These are phyloP conservation scores for Nothophoma quercina DNA, from an alignment of 2,329 filamentous ascomycete genomes.

Conservation along the genomic window DNA sequence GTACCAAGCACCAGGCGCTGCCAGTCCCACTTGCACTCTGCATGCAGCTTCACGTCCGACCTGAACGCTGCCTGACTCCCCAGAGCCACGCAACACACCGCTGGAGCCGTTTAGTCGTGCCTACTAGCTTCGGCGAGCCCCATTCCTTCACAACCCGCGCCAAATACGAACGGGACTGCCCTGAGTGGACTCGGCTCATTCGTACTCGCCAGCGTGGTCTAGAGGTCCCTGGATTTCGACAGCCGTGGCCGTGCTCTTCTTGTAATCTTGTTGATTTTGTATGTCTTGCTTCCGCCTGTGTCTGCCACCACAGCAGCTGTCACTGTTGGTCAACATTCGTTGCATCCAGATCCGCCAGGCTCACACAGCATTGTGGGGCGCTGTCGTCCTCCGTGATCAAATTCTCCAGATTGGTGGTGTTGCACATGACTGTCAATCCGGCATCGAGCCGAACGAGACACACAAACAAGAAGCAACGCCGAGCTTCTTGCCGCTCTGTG, in stretches of 20 bases:
- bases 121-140: constrained; percentile 9
- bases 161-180: constrained; percentile 2
- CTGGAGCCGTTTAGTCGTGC: constrained; percentile 8
- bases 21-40: constrained; percentile 9
- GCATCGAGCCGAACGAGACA: constrained; percentile 23
- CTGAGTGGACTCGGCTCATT: constrained; percentile 3
- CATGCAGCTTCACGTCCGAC: constrained; percentile 11
- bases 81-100: constrained; percentile 18
- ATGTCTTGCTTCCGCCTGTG: constrained; percentile 2
- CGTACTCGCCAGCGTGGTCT: constrained; percentile 5
- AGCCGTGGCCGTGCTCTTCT: constrained; percentile 5
- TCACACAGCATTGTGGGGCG: constrained; percentile 14
- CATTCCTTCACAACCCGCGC: constrained; percentile 12
- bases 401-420: constrained; percentile 15
- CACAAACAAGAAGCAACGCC: constrained; percentile 21
- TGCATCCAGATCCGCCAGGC: constrained; percentile 2
- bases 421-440: constrained; percentile 26
- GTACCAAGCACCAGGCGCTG: constrained; percentile 8
- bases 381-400: constrained; percentile 14
- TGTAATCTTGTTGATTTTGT: not conserved
- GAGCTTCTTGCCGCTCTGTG: constrained; percentile 20
- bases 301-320: not conserved
- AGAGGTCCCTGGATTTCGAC: constrained; percentile 7
- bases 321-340: not conserved
- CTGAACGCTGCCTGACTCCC: constrained; percentile 5